These are phyloP conservation scores for Wallacemonas sp. DNA, from an alignment of 208 protist genomes.

Conservation along the genomic window DNA sequence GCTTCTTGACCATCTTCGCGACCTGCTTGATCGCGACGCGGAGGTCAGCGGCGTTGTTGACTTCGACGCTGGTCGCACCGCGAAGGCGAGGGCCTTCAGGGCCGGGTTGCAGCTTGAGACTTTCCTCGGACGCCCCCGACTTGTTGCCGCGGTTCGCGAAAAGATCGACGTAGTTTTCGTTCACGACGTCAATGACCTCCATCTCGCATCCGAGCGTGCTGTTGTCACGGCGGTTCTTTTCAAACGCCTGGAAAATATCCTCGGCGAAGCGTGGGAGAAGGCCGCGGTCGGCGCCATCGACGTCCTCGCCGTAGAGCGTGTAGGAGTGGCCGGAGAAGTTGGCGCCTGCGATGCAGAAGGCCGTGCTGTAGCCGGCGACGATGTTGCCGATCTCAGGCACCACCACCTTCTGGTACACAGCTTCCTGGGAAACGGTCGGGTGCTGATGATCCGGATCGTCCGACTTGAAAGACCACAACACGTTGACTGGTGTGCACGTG, in stretches of 20 bases:
- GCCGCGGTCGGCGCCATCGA: constrained; percentile 53
- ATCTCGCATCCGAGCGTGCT: constrained; percentile 51
- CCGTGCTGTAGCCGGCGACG: constrained; percentile 76
- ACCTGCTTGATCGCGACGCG: constrained; percentile 52
- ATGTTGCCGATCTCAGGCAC: constrained; percentile 60
- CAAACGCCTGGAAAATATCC: constrained; percentile 71
- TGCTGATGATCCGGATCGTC: constrained; percentile 39
- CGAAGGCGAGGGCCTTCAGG: constrained; percentile 49
- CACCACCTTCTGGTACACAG: constrained; percentile 68
- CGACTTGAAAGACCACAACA: constrained; percentile 67
- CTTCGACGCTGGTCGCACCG: constrained; percentile 49
- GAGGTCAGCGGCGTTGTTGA: constrained; percentile 34
- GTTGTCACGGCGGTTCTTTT: constrained; percentile 58
- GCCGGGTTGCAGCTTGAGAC: constrained; percentile 53
- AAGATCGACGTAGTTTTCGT: constrained; percentile 75
- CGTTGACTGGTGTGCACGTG: constrained; percentile 50
- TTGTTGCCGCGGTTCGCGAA: constrained; percentile 31
- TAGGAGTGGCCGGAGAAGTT: constrained; percentile 62
- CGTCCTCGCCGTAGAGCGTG: constrained; percentile 76
- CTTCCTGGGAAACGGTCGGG: constrained; percentile 50
- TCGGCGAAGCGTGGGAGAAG: constrained; percentile 80
- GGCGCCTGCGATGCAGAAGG: constrained; percentile 70
- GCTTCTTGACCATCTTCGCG: constrained; percentile 46
- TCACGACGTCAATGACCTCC: constrained; percentile 72
- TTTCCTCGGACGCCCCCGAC: constrained; percentile 2